Evolutionary conservation across 1,284 basidiomycete genomes (phyloP), one percentile per base, ranked within the genome.

Genomic region (Exobasidium cylindrosporum): DNA sequence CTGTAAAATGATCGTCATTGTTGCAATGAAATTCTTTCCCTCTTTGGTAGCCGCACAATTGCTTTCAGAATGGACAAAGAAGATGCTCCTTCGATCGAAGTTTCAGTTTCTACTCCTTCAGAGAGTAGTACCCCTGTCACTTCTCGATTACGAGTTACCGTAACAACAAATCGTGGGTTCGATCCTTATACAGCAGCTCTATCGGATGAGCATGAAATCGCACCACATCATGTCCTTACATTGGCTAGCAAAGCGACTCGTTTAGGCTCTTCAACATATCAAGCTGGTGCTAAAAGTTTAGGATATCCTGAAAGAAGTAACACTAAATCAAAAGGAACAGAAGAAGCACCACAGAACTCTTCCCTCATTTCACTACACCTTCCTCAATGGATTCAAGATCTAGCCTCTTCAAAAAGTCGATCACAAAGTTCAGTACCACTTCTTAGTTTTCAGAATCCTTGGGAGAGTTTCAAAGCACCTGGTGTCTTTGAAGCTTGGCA

Each of bases 391-490:
- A 50, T 50, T 13, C n/a, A 28, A 28, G 26, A 50, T 50, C 26
- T 24, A 6, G 26, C 47, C 47, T 21, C 26, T 13, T 14, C 21
- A 50, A 3, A 28, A 24, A 14, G 13, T 24, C n/a, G 47, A 50
- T 28, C n/a, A 1, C 56, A 58, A n/a, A 62, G 62, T 35, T 28
- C 65, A 23, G 57, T 73, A 4, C 65, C 64, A 1, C 61, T 64
- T 0, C 53, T 74, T 5, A 68, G 64, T 2, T 72, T 70, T 52
- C 28, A 49, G 7, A 74, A 74, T 50, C 72, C 72, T 1, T 74
- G 72, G 72, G 17, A 66, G 21, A 68, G 61, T n/a, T 74, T 70
- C 47, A 65, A 63, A 29, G 64, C 69, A 26, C 66, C 72, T 1
- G 60, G 66, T 1, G 17, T 72, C 21, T 58, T 54, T 23, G 62